phyloP scores from a whole-genome alignment of 1,284 basidiomycete genomes.

The Xerocomus nothofagi region DNA sequence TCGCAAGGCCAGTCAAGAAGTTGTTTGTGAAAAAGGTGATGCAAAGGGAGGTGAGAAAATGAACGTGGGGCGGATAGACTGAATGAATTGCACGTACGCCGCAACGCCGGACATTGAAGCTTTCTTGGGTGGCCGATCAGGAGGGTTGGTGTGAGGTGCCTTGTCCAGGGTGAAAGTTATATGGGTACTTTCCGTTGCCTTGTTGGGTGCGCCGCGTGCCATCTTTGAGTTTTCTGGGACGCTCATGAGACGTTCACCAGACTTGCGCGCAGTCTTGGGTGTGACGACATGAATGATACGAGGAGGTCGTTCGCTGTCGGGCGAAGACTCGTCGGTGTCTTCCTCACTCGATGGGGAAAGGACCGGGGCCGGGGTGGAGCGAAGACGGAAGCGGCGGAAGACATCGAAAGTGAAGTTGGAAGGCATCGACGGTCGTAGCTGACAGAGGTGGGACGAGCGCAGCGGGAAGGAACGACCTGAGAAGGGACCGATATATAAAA shows the following conservation, averaged over 20 bases:
- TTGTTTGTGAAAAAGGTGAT: neutral
- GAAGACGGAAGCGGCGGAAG: slow-evolving; percentile 27
- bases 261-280: slow-evolving; percentile 1
- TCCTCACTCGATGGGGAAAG: slow-evolving; percentile 12
- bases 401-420: slow-evolving; percentile 7
- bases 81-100: slow-evolving; percentile 17
- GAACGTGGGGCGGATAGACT: slow-evolving; percentile 1
- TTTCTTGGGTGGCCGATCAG: slow-evolving; percentile 1
- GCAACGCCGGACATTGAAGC: slow-evolving; percentile 1
- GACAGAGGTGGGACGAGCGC: too few species aligned
- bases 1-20: neutral
- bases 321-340: slow-evolving; percentile 30
- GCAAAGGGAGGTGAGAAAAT: slow-evolving; percentile 5
- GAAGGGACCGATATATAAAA: slow-evolving; percentile 13
- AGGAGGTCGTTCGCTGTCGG: slow-evolving; percentile 4
- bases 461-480: neutral
- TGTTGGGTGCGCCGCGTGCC: slow-evolving; percentile 1
- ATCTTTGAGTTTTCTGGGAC: neutral
- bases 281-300: slow-evolving; percentile 14
- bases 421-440: slow-evolving; percentile 8
- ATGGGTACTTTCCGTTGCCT: neutral
- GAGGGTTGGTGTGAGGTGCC: neutral
- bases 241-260: slow-evolving; percentile 1
- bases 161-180: slow-evolving; percentile 6
- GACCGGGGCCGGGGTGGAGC: slow-evolving; percentile 1